Conservation (phyloP, 2,329 filamentous ascomycete species). For the Fusarium robinianum region DNA sequence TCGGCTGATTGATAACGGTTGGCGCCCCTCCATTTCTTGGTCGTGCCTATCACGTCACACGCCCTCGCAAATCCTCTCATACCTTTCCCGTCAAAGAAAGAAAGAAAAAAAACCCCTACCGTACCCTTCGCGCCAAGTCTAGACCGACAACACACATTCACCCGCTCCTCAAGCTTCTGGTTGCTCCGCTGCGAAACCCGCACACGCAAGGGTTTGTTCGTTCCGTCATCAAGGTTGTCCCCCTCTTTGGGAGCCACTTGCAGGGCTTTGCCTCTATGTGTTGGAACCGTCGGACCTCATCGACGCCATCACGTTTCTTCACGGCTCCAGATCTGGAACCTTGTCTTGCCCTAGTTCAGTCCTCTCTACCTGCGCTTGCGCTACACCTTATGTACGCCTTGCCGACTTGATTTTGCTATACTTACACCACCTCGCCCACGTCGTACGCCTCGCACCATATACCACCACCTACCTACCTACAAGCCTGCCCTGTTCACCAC, state of each 20-base stretch:
- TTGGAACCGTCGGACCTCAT: constrained; percentile 29
- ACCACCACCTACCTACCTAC: constrained; percentile 14
- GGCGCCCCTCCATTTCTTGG: constrained; percentile 23
- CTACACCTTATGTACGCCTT: constrained; percentile 18
- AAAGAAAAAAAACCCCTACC: not conserved
- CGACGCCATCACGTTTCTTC: constrained; percentile 25
- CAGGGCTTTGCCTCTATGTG: constrained; percentile 23
- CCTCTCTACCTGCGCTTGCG: constrained; percentile 8
- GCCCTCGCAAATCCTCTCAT: too few species aligned
- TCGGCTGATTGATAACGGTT: constrained; percentile 32
- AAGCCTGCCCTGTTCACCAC: too few species aligned
- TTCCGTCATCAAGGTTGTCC: constrained; percentile 18
- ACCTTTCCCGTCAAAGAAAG: too few species aligned
- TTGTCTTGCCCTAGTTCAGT: constrained; percentile 3
- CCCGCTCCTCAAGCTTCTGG: not conserved
- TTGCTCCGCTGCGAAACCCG: not conserved
- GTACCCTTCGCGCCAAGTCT: constrained; percentile 19
- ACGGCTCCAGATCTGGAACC: constrained; percentile 30
- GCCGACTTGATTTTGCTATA: constrained; percentile 24
- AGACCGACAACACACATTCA: too few species aligned
- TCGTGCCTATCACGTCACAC: constrained; percentile 22
- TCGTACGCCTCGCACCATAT: constrained; percentile 24
- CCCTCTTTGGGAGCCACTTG: constrained; percentile 23
- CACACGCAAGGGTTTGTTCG: not conserved
- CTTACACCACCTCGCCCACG: constrained; percentile 23